Base-by-base conservation (phyloP, 2,329 filamentous ascomycete genomes). In the Westerdykella sp. region DNA sequence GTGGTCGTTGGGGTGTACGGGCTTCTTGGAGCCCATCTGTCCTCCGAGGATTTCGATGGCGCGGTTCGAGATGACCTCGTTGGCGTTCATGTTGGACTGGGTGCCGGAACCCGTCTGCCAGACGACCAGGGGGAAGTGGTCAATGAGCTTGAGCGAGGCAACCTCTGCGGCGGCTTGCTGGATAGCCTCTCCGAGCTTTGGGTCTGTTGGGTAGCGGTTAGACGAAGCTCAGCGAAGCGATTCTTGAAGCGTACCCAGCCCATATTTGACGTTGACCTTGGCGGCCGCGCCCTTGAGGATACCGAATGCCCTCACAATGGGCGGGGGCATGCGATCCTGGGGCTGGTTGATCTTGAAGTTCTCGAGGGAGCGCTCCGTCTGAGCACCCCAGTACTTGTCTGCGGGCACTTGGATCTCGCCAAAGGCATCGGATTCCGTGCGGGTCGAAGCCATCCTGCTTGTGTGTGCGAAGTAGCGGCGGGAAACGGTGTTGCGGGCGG, bases 281-380 rank as follows among this genome's bases (percentile, higher is more conserved):
- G 93, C 93, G 36, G 93, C 93, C 44, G 93, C 93, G 53, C 90
- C 91, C 80, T 98, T 98, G 54, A 98, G 78, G 61, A 97, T 94
- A 66, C 93, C 93, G 68, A 98, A 96, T 6, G 93, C 93, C 71
- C 83, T 84, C 63, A 97, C 77, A 58, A 98, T 85, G 37, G 90
- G 86, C 53, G 88, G 84, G 39, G 93, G 93, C 90, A 97, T 97
- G 68, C 93, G 89, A 69, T 98, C 93, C 73, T 95, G 88, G 48
- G 93, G 93, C 78, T 97, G 93, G 75, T 97, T 97, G 81, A 98
- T 97, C 70, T 85, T 85, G 79, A 98, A 98, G 78, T 98, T 98
- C 71, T 86, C 84, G 68, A 97, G 80, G 41, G 91, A 97, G 56
- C 91, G 84, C 79, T 96, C 85, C 42, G 91, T 96, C 78, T 96